A percentile compares a stretch with the other conserved stretches of the same genome.
Evolutionary conservation across 2,329 filamentous ascomycete species (phyloP).

Genomic region (Fusarium brevicatenulatum): DNA sequence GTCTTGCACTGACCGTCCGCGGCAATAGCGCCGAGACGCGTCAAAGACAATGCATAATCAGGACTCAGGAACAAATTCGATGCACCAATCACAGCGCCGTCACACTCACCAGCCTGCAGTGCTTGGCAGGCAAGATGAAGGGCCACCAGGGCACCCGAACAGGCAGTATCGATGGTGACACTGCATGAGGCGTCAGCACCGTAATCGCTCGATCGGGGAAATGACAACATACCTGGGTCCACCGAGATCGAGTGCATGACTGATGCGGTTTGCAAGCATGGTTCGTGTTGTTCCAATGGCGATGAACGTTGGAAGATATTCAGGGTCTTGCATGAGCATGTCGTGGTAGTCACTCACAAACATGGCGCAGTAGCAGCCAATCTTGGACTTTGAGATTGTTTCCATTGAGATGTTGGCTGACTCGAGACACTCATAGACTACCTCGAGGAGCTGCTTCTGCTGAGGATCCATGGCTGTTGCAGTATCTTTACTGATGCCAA

Average conservation of each 20-base stretch:
- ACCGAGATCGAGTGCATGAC: conserved; percentile 40
- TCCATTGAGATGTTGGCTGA: conserved; percentile 41
- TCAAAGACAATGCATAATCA: conserved; percentile 41
- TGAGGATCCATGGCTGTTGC: conserved; percentile 42
- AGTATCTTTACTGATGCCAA: conserved; percentile 41
- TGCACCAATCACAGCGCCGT: conserved; percentile 48
- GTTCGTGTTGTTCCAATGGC: conserved; percentile 42
- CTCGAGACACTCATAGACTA: conserved; percentile 40
- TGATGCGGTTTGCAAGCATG: conserved; percentile 42
- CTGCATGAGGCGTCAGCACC: conserved; percentile 41
- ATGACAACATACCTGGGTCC: conserved; percentile 35
- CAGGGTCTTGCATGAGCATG: conserved; percentile 41
- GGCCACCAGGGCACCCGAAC: conserved; percentile 56
- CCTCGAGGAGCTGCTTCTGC: conserved; percentile 40
- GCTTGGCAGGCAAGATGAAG: conserved; percentile 53
- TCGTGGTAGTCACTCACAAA: conserved; percentile 40
- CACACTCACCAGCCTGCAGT: conserved; percentile 47
- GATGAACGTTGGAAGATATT: conserved; percentile 41
- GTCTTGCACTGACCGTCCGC: conserved; percentile 53
- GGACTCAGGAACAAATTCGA: conserved; percentile 45
- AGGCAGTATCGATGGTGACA: conserved; percentile 58
- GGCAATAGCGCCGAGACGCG: conserved; percentile 40
- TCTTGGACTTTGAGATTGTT: conserved; percentile 36
- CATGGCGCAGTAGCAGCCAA: conserved; percentile 42
- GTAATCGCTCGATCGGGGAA: neutral